Evolutionary conservation across 2,329 filamentous ascomycete genomes (phyloP), one percentile per base, ranked within the genome.

Genomic region (Elsinoe australis): DNA sequence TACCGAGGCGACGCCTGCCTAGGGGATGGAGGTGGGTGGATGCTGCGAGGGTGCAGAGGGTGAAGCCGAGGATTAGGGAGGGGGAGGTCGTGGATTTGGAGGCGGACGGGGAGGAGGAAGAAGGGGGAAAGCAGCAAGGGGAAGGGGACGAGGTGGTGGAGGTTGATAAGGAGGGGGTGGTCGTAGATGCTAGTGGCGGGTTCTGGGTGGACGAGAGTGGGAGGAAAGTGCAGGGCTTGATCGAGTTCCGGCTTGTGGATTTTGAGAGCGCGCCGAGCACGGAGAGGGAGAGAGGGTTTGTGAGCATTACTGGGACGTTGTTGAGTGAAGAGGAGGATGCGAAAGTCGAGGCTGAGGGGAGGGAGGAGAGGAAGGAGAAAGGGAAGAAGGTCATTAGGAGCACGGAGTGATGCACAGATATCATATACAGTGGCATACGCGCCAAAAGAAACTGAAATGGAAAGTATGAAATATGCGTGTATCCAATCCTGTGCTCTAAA

Each of bases 301-400:
- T 95, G 52, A 88, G 83, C 56, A 82, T 95, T 53, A 84, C 92
- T 63, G 90, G 89, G 19, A 94, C 86, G n/a, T 82, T 95, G 76
- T 68, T 95, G 42, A 72, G 75, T 38, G 76, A 76, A 34, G 76
- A 78, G 15, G 82, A 80, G 18, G 87, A 94, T 66, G 70, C 67
- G 55, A 67, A 69, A 19, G 67, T 85, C 22, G 68, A 78, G 38
- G 70, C 72, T 6, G 70, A 76, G 51, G 78, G 83, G 35, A 56
- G 52, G 50, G 49, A 52, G 47, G 34, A 44, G 44, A 26, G 39
- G 7, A 47, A 35, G 47, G 28, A 47, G 7, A 51, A 53, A 22
- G 48, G 21, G 33, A 53, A 49, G 49, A 31, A 15, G 21, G 15
- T 12, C 15, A n/a, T 10, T 3, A 48, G 45, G 34, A 24, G 15